These are phyloP conservation scores for Didymella segeticola DNA, from an alignment of 2,329 filamentous ascomycete genomes.

Conservation along the genomic window DNA sequence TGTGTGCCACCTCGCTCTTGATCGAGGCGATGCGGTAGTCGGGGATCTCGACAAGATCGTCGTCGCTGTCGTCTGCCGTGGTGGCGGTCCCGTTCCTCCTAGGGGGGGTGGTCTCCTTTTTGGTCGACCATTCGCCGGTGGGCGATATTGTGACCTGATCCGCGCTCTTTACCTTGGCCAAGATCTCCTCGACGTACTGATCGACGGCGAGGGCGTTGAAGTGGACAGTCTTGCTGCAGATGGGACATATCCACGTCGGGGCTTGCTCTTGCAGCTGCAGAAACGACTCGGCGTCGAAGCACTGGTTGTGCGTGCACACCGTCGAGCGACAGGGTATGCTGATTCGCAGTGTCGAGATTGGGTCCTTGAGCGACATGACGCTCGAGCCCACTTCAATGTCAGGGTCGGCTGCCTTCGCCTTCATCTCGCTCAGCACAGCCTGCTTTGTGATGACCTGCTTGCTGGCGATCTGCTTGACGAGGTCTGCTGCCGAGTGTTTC, in stretches of 20 bases:
- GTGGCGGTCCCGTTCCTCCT: slow-evolving; percentile 46
- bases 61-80: slow-evolving; percentile 53
- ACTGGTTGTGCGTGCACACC: slow-evolving; percentile 87
- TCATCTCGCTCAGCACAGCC: slow-evolving; percentile 84
- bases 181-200: slow-evolving; percentile 89
- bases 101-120: slow-evolving; percentile 48
- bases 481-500: slow-evolving; percentile 71
- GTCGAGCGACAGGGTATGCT: slow-evolving; percentile 79
- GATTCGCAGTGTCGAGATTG: slow-evolving; percentile 84
- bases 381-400: slow-evolving; percentile 90
- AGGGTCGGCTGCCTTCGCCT: slow-evolving; percentile 77
- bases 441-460: slow-evolving; percentile 79
- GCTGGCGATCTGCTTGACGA: slow-evolving; percentile 71
- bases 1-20: slow-evolving; percentile 49
- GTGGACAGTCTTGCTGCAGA: slow-evolving; percentile 83
- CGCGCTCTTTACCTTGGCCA: slow-evolving; percentile 73
- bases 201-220: slow-evolving; percentile 88
- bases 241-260: slow-evolving; percentile 94
- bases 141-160: slow-evolving; percentile 93
- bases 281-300: slow-evolving; percentile 92
- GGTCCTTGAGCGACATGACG: slow-evolving; percentile 90
- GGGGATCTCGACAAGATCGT: slow-evolving; percentile 55
- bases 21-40: slow-evolving; percentile 50
- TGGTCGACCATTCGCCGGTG: slow-evolving; percentile 75
- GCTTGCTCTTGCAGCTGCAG: slow-evolving; percentile 94